Base-by-base conservation (phyloP, 331 rosid species). In the Ulmus americana region DNA sequence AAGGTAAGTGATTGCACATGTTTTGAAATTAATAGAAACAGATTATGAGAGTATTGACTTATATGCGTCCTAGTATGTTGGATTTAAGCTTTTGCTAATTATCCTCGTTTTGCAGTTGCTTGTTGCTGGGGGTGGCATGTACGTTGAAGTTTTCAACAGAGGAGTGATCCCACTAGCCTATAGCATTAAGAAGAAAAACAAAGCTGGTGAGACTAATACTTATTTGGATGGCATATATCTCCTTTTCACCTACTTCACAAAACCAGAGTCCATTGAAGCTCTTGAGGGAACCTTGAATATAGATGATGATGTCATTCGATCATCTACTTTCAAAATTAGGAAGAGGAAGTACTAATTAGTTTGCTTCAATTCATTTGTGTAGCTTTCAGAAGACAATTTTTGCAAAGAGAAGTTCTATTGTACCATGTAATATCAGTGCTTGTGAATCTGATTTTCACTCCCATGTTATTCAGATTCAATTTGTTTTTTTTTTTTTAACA, bases 121-220 rank as follows among this genome's bases (percentile, higher is more conserved):
- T 70, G 96, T 92, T 77, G 94, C 98, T 67, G 97, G 98, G 59
- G 98, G 98, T 46, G 98, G 95, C 67, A 92, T 92, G 98, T 92
- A 92, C 72, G 76, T 90, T 8, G 99, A 89, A 86, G 97, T 94
- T 22, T 82, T 83, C 79, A 80, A 94, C 82, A 84, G 95, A 82
- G 91, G 99, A 69, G 85, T 94, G 7, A 84, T 94, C 78, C 95
- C 90, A 7, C 83, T 85, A 13, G 88, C 95, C 56, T 92, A 85
- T 67, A 59, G 84, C 83, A 89, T 87, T 78, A 68, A 70, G 83
- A 85, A 64, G 85, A 87, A 81, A 70, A 87, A 94, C 87, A 92
- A 84, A 76, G 98, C 95, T 3, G 98, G 98, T 16, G 95, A 90
- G 69, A 58, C 85, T 3, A 87, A 85, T 76, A 81, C 83, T 12